Evolutionary conservation across 2,329 filamentous ascomycete genomes (phyloP).

Genomic region (Clarireedia sp.): DNA sequence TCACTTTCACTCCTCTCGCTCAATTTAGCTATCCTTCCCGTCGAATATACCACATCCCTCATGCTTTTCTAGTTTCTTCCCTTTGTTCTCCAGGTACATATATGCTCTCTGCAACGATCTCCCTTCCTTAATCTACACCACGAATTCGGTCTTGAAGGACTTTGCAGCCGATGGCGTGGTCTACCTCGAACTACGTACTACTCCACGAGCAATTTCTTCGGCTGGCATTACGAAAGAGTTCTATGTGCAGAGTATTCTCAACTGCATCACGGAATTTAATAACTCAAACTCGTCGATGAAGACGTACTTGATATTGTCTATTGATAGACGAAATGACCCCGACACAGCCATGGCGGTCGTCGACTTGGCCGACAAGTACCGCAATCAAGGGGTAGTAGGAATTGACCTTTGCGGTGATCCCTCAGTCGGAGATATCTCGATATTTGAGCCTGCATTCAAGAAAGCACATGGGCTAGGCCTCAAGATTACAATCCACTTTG

Average conservation of each 20-base stretch:
- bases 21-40: too few relatives aligned
- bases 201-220: constrained; percentile 55
- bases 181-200: constrained; percentile 76
- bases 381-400: constrained; percentile 53
- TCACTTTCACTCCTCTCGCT: too few relatives aligned
- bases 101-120: constrained; percentile 64
- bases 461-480: constrained; percentile 48
- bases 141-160: constrained; percentile 53
- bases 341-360: constrained; percentile 56
- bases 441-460: constrained; percentile 52
- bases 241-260: constrained; percentile 60
- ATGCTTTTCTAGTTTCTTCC: constrained; percentile 56
- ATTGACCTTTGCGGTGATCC: constrained; percentile 77
- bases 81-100: constrained; percentile 70
- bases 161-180: constrained; percentile 65
- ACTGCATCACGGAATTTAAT: constrained; percentile 47
- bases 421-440: constrained; percentile 48
- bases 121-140: constrained; percentile 52
- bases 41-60: constrained; percentile 5
- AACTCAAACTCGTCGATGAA: constrained; percentile 37
- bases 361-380: constrained; percentile 51
- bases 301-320: constrained; percentile 61
- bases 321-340: constrained; percentile 58
- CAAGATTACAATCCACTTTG: constrained; percentile 69
- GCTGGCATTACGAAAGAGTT: constrained; percentile 44